These are phyloP conservation scores for Agaricus sinodeliciosus DNA, from an alignment of 768 basidiomycete species.

Conservation along the genomic window DNA sequence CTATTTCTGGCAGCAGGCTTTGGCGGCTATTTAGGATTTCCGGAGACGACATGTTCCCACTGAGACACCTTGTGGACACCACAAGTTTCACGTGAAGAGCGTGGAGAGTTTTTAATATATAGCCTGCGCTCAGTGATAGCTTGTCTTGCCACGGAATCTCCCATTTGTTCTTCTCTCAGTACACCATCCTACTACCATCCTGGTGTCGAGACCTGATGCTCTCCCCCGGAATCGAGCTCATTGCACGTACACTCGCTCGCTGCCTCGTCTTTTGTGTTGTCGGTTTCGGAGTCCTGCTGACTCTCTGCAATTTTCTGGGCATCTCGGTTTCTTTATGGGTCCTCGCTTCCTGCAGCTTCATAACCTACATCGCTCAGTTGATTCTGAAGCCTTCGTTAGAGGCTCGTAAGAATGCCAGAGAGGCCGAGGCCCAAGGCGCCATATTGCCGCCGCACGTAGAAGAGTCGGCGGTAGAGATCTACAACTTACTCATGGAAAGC, in stretches of 20 bases:
- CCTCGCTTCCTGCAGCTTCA: not conserved
- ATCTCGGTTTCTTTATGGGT: not conserved
- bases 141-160: conserved; percentile 33
- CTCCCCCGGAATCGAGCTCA: conserved; percentile 3
- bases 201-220: too few species aligned
- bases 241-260: not conserved
- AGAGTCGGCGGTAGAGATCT: conserved; percentile 19
- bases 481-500: conserved; percentile 16
- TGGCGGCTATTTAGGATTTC: too few species aligned
- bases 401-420: conserved; percentile 8
- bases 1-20: too few species aligned
- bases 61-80: too few species aligned
- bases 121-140: conserved; percentile 21
- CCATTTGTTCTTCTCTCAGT: conserved; percentile 39
- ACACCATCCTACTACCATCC: not conserved
- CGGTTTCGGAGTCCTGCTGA: not conserved
- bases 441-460: conserved; percentile 25
- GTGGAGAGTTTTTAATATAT: too few species aligned
- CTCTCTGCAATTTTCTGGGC: not conserved
- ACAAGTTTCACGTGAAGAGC: too few species aligned
- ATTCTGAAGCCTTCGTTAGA: not conserved
- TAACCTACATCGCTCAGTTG: not conserved
- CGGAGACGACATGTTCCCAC: too few species aligned
- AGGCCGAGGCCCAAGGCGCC: conserved; percentile 26
- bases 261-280: not conserved